Evolutionary conservation across 805 yeast genomes (phyloP).

Genomic region (Myxozyma sirexii): DNA sequence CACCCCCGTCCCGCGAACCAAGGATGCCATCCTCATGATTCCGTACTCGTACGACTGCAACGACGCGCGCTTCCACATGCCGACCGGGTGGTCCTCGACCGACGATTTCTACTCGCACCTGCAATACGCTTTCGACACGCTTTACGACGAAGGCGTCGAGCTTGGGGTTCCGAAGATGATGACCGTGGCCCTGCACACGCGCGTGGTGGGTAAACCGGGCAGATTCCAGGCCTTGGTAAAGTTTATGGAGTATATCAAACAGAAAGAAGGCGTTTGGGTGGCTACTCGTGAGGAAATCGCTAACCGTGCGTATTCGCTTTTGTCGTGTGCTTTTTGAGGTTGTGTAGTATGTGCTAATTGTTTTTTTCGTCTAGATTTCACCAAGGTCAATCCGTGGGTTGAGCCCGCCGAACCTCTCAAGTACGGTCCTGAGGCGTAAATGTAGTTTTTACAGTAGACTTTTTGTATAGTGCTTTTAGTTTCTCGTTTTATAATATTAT

Average conservation of each 20-base stretch:
- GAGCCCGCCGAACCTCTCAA: constrained; percentile 29
- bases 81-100: constrained; percentile 40
- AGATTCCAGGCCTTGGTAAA: constrained; percentile 44
- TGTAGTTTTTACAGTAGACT: not conserved
- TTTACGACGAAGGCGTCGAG: constrained; percentile 44
- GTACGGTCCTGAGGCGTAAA: constrained; percentile 27
- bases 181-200: constrained; percentile 46
- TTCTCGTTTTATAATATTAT: not conserved
- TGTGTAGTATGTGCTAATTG: not conserved
- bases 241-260: constrained; percentile 44
- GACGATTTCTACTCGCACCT: constrained; percentile 42
- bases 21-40: constrained; percentile 39
- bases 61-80: constrained; percentile 40
- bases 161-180: constrained; percentile 44
- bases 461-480: not conserved
- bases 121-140: constrained; percentile 45
- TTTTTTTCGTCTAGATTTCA: constrained; percentile 18
- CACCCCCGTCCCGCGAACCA: constrained; percentile 42
- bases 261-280: constrained; percentile 46
- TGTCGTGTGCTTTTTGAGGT: too few relatives aligned
- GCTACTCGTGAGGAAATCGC: constrained; percentile 47
- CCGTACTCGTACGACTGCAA: constrained; percentile 43
- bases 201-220: constrained; percentile 47
- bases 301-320: constrained; percentile 28
- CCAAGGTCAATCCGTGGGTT: constrained; percentile 29